Percentiles rank a stretch among this genome's conserved stretches.
Conservation (phyloP, 805 yeast species). For the Candida incommunis region DNA sequence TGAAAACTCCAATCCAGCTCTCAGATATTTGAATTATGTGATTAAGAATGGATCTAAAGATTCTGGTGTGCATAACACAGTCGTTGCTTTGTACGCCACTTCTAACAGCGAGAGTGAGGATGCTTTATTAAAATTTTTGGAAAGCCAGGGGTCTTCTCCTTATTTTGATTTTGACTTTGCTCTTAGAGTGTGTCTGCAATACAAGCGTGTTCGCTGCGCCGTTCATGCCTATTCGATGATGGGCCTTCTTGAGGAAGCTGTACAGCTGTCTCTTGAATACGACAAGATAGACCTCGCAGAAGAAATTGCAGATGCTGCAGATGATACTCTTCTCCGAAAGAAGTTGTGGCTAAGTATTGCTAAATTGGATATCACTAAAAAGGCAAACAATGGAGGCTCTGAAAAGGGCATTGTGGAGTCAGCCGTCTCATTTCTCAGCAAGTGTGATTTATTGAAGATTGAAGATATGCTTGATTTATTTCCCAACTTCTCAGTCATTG, state of each 20-base stretch:
- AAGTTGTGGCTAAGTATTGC: conserved; percentile 62
- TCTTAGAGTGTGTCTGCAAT: conserved; percentile 53
- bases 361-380: conserved; percentile 19
- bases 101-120: conserved; percentile 1
- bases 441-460: conserved; percentile 32
- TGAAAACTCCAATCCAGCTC: conserved; percentile 40
- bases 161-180: conserved; percentile 61
- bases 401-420: conserved; percentile 11
- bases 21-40: conserved; percentile 46
- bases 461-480: conserved; percentile 75
- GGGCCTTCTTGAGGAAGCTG: conserved; percentile 66
- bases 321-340: conserved; percentile 41
- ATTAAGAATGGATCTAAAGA: conserved; percentile 15
- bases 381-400: conserved; percentile 16
- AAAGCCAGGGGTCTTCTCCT: conserved; percentile 6
- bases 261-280: conserved; percentile 48
- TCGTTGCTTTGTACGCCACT: conserved; percentile 3
- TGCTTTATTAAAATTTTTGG: conserved; percentile 4
- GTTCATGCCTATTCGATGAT: conserved; percentile 57
- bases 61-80: conserved; percentile 6
- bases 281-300: conserved; percentile 46
- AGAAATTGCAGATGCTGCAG: conserved; percentile 39
- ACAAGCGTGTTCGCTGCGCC: conserved; percentile 48
- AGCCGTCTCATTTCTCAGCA: conserved; percentile 13
- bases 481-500: conserved; percentile 72